These are phyloP conservation scores for Phallus indusiatus DNA, from an alignment of 768 basidiomycete genomes.

Conservation along the genomic window DNA sequence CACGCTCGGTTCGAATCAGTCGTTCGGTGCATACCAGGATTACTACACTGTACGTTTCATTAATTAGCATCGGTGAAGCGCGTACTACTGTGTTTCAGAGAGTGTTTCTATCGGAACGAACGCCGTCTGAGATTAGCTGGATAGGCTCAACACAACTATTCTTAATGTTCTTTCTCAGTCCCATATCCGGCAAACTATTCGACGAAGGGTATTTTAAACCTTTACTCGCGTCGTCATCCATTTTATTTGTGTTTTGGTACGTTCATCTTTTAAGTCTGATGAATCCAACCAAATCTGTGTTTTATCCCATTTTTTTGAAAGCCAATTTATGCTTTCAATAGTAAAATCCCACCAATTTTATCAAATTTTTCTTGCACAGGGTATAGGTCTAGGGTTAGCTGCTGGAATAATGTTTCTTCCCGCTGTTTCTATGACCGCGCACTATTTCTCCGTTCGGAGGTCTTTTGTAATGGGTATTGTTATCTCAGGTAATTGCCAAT, in stretches of 20 bases:
- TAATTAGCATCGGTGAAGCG: not conserved
- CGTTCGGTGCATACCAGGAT: constrained; percentile 42
- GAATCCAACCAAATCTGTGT: no score
- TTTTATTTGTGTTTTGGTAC: constrained; percentile 4
- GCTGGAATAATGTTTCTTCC: constrained; percentile 39
- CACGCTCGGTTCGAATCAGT: constrained; percentile 40
- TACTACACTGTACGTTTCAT: constrained; percentile 33
- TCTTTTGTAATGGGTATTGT: constrained; percentile 37
- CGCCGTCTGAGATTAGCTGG: constrained; percentile 20
- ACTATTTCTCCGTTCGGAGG: constrained; percentile 35
- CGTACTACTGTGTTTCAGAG: constrained; percentile 19
- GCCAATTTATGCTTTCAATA: constrained; percentile 40
- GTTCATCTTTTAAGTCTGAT: no score
- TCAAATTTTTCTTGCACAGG: constrained; percentile 37
- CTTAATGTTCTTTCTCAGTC: not conserved
- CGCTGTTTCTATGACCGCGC: constrained; percentile 34
- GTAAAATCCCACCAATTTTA: constrained; percentile 27
- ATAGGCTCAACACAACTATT: constrained; percentile 11
- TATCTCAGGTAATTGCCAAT: constrained; percentile 40
- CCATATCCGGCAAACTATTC: constrained; percentile 9
- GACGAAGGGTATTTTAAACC: constrained; percentile 9
- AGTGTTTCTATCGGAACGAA: constrained; percentile 27
- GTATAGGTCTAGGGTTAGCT: constrained; percentile 30
- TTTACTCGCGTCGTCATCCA: not conserved
- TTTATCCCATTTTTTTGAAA: no score